phyloP scores from a whole-genome alignment of 1,284 basidiomycete species.

The Fomitopsis pinicola region DNA sequence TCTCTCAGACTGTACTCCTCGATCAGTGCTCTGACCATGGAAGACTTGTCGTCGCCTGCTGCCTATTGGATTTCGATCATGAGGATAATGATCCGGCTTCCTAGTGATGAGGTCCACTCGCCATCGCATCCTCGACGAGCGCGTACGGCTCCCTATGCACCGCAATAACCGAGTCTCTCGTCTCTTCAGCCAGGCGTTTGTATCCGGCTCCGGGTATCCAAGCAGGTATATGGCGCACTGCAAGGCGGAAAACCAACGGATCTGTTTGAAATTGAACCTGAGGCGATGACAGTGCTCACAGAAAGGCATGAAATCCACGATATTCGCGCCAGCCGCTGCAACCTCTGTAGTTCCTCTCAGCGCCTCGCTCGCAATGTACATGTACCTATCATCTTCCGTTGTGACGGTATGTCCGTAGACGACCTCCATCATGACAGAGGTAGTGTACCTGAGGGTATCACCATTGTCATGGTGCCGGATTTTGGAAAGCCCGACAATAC shows the following conservation, averaged over 20 bases:
- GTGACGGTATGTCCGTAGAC: conserved; percentile 25
- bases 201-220: neutral
- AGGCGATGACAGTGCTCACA: conserved; percentile 22
- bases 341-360: conserved; percentile 41
- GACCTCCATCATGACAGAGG: conserved; percentile 19
- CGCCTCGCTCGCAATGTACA: conserved; percentile 38
- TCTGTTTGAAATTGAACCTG: no score
- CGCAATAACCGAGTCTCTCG: conserved; percentile 21
- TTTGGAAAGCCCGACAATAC: neutral
- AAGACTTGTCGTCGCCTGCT: neutral
- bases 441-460: conserved; percentile 12
- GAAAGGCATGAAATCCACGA: conserved; percentile 52
- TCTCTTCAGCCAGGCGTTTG: neutral
- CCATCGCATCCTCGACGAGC: conserved; percentile 45
- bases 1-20: no score
- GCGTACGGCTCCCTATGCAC: neutral
- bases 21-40: no score
- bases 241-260: no score
- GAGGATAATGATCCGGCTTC: no score
- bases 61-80: neutral
- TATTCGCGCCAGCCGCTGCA: conserved; percentile 44
- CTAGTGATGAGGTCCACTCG: conserved; percentile 16
- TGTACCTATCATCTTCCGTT: conserved; percentile 22
- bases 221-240: neutral
- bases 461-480: no score